Base-by-base conservation (phyloP, 1,284 basidiomycete species). In the Rhodotorula sp. region DNA sequence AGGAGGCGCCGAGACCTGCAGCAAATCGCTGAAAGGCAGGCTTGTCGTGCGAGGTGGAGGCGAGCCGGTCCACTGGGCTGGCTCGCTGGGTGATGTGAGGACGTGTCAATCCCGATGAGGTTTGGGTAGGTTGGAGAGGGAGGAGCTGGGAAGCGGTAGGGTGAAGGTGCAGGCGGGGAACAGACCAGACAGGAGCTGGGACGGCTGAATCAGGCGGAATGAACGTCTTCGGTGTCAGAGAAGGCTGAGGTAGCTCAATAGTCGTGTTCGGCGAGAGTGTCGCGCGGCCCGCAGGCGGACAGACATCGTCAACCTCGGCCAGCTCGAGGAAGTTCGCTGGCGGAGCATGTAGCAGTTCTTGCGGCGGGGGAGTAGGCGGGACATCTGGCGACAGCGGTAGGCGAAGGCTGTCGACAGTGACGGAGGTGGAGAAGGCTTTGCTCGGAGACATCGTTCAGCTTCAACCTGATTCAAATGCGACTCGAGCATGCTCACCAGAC, bases 21-120 rank as follows among this genome's bases (percentile, higher is more conserved):
- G 31, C 34, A 70, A 57, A 30, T 70, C 61, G n/a, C 26, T 13
- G 53, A 70, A 70, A 0, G 68, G 64, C 0, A 66, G 64, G 1
- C 61, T 63, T 1, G 57, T 28, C 4, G 26, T 51, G 3, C 68
- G 68, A 5, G 64, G 63, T 6, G 68, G 68, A 0, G 53, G 64
- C 8, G 10, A 16, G 58, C 46, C 61, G 24, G 4, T 26, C 53
- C 60, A 54, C 1, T 51, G 44, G 2, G 16, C n/a, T 16, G 61
- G 53, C 20, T 47, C 44, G 24, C 9, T 48, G 11, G 59, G 47
- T 20, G 59, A 52, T 3, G 24, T 30, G 16, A 53, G 8, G 28
- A 6, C 1, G 65, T 47, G 31, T 65, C 54, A 40, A 61, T 5
- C 15, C 4, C 46, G 24, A 34, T 24, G 37, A 61, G 54, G 4